Evolutionary conservation across 2,329 filamentous ascomycete species (phyloP), one percentile per base, ranked within the genome.

Genomic region (Emergomyces africanus): DNA sequence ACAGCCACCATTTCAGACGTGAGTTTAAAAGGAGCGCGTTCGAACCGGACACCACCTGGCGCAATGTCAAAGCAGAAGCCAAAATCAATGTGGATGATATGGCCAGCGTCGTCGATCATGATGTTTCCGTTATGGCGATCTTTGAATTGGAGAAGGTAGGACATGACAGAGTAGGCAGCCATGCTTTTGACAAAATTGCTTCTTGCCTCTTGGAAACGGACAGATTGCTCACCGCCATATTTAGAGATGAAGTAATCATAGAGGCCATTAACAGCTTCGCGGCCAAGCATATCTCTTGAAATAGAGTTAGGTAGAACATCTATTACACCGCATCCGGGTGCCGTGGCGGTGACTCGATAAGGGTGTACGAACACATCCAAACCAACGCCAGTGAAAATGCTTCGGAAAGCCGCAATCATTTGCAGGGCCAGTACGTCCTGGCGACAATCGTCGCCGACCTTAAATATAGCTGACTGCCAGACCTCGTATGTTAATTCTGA

Each of bases 391-490:
- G 95, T 88, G 80, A 97, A 99, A 68, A 99, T 99, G 63, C 91
- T 91, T 28, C 94, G 86, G 79, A 99, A 99, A 1, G 91, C 90
- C 0, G 94, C 87, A 71, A 99, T 96, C 87, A 99, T 95, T 74
- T 99, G 94, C 62, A 99, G 78, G 1, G 94, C 94, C 61, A 99
- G 80, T 57, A 99, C 88, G 68, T 99, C 95, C 75, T 99, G 94
- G 56, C 94, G 87, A 71, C 94, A 97, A 73, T 99, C 94, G 71
- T 99, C 94, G 62, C 94, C 94, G 54, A 99, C 95, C 73, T 99
- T 99, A 84, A 99, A 99, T 69, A 99, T 99, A 59, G 92, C 94
- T 1, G 90, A 95, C 73, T 99, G 94, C 95, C 94, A 97, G n/a
- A 92, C 87, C 72, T 99, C 95, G 65, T 95, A 84, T 0, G 84